Base-by-base conservation (phyloP, 805 yeast species). In the Clavispora santaluciae region DNA sequence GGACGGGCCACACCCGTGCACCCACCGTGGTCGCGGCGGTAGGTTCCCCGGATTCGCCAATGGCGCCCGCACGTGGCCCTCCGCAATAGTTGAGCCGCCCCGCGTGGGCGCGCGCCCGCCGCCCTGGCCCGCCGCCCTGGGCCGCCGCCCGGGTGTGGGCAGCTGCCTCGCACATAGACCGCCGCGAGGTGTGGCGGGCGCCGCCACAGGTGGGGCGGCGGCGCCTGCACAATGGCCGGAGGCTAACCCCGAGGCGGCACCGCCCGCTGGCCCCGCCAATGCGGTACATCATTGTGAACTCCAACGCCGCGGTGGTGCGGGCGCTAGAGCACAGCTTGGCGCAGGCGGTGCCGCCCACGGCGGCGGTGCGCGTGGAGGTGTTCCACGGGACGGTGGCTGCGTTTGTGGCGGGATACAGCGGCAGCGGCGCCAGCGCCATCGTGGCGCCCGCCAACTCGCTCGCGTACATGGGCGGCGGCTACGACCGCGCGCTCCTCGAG, bases 401-500 rank as follows among this genome's bases (percentile, higher is more conserved):
- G n/a, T 24, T 20, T 23, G 29, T 37, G 23, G 41, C 20, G 2
- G 16, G 26, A 17, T 9, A 13, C 23, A 12, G n/a, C 20, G 13
- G 33, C 10, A 7, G 4, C 12, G 29, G 18, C 8, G 13, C 36
- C 16, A 43, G 54, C 4, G 53, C 57, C 9, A 38, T 55, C 1
- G 49, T 54, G 10, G 41, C 62, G 9, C 62, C 64, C 0, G 45
- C 56, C 11, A 59, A 59, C 47, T 52, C 60, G 9, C 44, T 54
- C n/a, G 39, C 52, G 13, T 57, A 47, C 36, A 59, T 60, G 64
- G 57, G 59, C 11, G 61, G 49, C 5, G 64, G 63, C n/a, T 59
- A 53, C 36, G 64, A 60, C 44, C 43, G 49, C 22, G 52, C 49
- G 36, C 33, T 58, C 13, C 39, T 51, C 4, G 44, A 54, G 38